phyloP scores from a whole-genome alignment of 179 eudicot genomes.

The Heliamphora pulchella region DNA sequence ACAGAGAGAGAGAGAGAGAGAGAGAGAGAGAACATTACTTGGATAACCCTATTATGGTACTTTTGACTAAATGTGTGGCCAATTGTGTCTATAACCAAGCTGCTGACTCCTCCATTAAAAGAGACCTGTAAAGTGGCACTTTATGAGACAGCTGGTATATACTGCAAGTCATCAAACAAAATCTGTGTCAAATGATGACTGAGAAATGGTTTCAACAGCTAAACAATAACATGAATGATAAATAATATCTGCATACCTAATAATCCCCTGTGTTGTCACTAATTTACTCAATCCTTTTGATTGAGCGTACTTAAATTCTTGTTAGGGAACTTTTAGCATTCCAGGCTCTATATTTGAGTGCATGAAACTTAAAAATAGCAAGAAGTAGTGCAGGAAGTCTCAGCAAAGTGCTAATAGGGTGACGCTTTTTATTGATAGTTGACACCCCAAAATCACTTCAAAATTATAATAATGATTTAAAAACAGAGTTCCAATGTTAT shows the following conservation, averaged over 20 bases:
- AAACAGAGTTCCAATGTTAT: background rate
- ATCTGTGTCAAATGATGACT: background rate
- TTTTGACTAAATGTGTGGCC: constrained; percentile 77
- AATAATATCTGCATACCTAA: background rate
- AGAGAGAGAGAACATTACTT: constrained; percentile 37
- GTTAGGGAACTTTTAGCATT: background rate
- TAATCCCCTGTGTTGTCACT: too few relatives aligned
- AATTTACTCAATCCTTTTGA: background rate
- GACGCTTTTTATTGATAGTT: background rate
- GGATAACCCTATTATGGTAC: constrained; percentile 86
- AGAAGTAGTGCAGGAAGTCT: background rate
- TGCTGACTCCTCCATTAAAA: constrained; percentile 62
- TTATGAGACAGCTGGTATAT: background rate
- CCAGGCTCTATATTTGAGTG: background rate
- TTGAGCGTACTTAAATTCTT: background rate
- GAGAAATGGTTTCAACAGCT: background rate
- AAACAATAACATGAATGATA: background rate
- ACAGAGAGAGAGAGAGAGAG: background rate
- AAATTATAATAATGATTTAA: too few relatives aligned
- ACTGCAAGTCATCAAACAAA: background rate
- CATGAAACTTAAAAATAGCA: background rate
- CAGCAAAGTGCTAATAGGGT: background rate
- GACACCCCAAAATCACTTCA: too few relatives aligned
- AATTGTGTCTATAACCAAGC: constrained; percentile 77
- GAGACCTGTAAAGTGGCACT: constrained; percentile 42